phyloP scores from a whole-genome alignment of 2,329 filamentous ascomycete species.

The Stenocarpella maydis region DNA sequence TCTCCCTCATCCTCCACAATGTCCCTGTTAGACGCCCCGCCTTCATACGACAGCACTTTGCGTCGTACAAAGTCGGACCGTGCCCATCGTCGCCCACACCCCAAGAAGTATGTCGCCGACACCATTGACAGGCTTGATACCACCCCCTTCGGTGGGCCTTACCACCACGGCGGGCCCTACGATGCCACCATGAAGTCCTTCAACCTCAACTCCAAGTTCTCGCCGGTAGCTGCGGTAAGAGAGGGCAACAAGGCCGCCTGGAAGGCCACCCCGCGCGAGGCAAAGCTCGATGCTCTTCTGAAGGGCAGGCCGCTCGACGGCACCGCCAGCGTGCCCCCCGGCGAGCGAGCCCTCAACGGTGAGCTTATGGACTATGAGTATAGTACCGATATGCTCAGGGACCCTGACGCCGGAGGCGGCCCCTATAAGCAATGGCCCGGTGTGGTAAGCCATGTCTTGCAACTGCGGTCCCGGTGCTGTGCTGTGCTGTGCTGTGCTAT shows the following conservation, averaged over 20 bases:
- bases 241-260: slow-evolving; percentile 79
- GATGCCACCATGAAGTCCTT: slow-evolving; percentile 81
- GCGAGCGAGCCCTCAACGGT: slow-evolving; percentile 72
- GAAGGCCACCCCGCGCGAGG: slow-evolving; percentile 80
- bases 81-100: slow-evolving; percentile 61
- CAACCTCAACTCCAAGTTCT: slow-evolving; percentile 69
- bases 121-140: slow-evolving; percentile 82
- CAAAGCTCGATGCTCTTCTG: slow-evolving; percentile 75
- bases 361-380: slow-evolving; percentile 81
- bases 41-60: slow-evolving; percentile 18
- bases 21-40: slow-evolving; percentile 29
- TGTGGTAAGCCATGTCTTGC: slow-evolving; percentile 65
- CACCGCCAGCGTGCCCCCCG: slow-evolving; percentile 78
- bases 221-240: slow-evolving; percentile 80
- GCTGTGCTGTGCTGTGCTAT: no score
- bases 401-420: slow-evolving; percentile 72
- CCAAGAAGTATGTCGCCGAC: slow-evolving; percentile 60
- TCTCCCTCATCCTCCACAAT: slow-evolving; percentile 5
- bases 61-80: slow-evolving; percentile 57
- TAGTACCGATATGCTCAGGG: slow-evolving; percentile 85
- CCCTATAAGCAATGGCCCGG: slow-evolving; percentile 80
- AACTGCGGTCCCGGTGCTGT: no score
- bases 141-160: slow-evolving; percentile 65
- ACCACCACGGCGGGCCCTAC: slow-evolving; percentile 92
- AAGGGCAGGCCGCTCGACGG: slow-evolving; percentile 84